Conservation (phyloP, 371 early-diverging fungal genomes). For the Actinomortierella wolfii region DNA sequence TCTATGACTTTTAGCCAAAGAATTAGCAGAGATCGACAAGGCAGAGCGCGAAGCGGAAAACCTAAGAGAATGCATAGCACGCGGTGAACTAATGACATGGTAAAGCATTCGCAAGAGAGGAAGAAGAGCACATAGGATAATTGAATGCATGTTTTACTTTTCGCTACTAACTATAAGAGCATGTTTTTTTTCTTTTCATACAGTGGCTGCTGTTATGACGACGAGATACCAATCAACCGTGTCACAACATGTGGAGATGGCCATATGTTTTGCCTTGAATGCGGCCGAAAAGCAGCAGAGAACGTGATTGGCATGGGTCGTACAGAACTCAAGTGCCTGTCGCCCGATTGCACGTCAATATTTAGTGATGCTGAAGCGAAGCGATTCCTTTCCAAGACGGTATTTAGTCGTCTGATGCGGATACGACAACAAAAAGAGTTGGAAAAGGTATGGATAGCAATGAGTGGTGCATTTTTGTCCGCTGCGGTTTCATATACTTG, state of each 20-base stretch:
- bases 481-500: no score
- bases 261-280: slow-evolving; percentile 56
- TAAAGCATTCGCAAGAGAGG: slow-evolving; percentile 11
- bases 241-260: slow-evolving; percentile 55
- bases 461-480: background rate
- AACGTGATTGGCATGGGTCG: slow-evolving; percentile 49
- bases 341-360: slow-evolving; percentile 43
- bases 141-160: no score
- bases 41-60: slow-evolving; percentile 27
- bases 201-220: slow-evolving; percentile 47
- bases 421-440: slow-evolving; percentile 48
- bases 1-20: slow-evolving; percentile 12
- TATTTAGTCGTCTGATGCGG: slow-evolving; percentile 46
- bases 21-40: slow-evolving; percentile 14
- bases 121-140: no score
- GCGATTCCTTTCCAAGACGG: slow-evolving; percentile 39
- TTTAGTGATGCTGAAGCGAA: slow-evolving; percentile 48
- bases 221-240: slow-evolving; percentile 24
- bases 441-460: background rate
- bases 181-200: background rate
- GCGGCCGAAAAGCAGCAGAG: slow-evolving; percentile 51
- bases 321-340: slow-evolving; percentile 53
- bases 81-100: slow-evolving; percentile 12
- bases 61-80: slow-evolving; percentile 3
- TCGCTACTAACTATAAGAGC: no score